Evolutionary conservation across 768 basidiomycete genomes (phyloP).

Genomic region (Calocybe indica): DNA sequence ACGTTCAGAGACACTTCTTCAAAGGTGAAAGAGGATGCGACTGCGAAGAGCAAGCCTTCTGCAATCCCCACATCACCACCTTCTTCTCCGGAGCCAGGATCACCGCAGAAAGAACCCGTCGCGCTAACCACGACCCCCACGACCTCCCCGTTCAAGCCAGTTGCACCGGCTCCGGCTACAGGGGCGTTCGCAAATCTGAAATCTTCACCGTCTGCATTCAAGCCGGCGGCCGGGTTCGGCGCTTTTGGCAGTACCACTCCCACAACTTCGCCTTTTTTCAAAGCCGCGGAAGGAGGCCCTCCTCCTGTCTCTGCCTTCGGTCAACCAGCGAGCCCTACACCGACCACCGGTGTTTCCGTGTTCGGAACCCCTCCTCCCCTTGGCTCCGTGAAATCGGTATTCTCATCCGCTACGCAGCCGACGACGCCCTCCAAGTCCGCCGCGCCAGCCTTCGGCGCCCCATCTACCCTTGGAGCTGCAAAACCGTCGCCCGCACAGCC

Average conservation of each 20-base stretch:
- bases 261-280: conserved; percentile 50
- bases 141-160: conserved; percentile 10
- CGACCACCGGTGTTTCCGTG: conserved; percentile 12
- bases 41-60: conserved; percentile 2
- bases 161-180: neutral
- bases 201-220: conserved; percentile 30
- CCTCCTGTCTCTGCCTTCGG: conserved; percentile 33
- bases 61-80: conserved; percentile 4
- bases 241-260: conserved; percentile 38
- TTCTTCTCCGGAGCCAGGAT: conserved; percentile 14
- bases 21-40: neutral
- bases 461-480: conserved; percentile 27
- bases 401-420: conserved; percentile 15
- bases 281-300: conserved; percentile 24
- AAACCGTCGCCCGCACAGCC: conserved; percentile 25
- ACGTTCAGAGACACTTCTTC: too few relatives aligned
- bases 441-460: conserved; percentile 31
- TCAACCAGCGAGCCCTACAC: conserved; percentile 2
- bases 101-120: neutral
- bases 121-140: conserved; percentile 17
- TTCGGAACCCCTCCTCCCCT: conserved; percentile 35
- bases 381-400: conserved; percentile 11
- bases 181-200: conserved; percentile 37
- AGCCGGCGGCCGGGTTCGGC: conserved; percentile 38
- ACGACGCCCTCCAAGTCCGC: conserved; percentile 13